These are phyloP conservation scores for Leccinum rimulosum DNA, from an alignment of 768 basidiomycete species.

Conservation along the genomic window DNA sequence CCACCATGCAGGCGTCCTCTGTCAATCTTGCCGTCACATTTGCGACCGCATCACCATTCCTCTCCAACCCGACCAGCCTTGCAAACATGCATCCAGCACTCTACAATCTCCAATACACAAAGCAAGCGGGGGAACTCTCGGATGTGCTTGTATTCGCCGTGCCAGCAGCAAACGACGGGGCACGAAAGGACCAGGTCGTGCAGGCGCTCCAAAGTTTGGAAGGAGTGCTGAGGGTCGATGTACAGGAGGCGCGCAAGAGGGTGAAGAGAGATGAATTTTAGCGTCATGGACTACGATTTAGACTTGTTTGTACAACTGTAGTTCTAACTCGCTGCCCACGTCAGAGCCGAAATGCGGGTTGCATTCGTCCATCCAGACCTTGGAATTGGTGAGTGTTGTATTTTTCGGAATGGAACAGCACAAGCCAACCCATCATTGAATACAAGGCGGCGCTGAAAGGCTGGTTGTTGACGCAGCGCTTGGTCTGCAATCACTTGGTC, in stretches of 20 bases:
- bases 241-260: constrained; percentile 20
- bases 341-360: constrained; percentile 39
- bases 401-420: background rate
- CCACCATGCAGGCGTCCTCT: constrained; percentile 9
- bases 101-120: constrained; percentile 20
- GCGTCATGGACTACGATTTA: too few species aligned
- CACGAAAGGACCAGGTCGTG: constrained; percentile 12
- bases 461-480: constrained; percentile 58
- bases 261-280: constrained; percentile 29
- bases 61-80: constrained; percentile 22
- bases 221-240: constrained; percentile 23
- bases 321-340: background rate
- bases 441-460: background rate
- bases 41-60: constrained; percentile 21
- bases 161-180: constrained; percentile 5
- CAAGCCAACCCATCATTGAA: background rate
- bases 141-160: constrained; percentile 21
- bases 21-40: constrained; percentile 33
- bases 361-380: constrained; percentile 95
- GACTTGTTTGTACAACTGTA: background rate
- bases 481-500: constrained; percentile 80
- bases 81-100: constrained; percentile 21
- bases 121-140: constrained; percentile 21
- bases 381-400: constrained; percentile 66
- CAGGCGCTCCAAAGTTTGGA: constrained; percentile 16